Evolutionary conservation across 306 rosid genomes (phyloP).

Genomic region (Abrus pulchellus): DNA sequence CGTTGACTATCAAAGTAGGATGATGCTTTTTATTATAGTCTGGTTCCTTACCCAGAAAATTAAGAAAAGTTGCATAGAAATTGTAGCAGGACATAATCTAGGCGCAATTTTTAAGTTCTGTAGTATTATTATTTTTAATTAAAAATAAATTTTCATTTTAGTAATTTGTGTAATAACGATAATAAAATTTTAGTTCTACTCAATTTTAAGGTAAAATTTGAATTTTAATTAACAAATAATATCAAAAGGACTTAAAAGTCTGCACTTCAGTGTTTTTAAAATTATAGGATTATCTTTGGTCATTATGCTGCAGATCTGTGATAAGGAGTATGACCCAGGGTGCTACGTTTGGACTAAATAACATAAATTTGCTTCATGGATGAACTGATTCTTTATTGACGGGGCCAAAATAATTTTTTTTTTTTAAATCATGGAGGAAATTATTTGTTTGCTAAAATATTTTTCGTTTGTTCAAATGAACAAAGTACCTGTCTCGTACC

Average conservation of each 20-base stretch:
- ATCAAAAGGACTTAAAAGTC: no score
- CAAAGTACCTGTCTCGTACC: neutral
- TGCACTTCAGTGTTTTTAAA: no score
- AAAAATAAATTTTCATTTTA: no score
- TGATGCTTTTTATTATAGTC: neutral
- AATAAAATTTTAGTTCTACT: no score
- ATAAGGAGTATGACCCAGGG: neutral
- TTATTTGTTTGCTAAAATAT: neutral
- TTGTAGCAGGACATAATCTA: no score
- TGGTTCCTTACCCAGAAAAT: neutral
- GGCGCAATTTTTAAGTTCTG: no score
- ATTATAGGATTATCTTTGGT: neutral
- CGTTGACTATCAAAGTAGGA: neutral
- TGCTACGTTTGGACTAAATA: neutral
- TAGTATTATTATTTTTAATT: no score
- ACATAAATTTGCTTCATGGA: neutral
- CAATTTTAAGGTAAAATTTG: no score
- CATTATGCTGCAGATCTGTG: neutral
- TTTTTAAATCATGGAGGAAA: neutral
- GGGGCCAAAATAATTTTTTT: neutral
- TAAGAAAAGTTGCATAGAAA: neutral
- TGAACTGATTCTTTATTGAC: neutral
- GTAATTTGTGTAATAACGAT: no score
- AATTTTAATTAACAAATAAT: no score
- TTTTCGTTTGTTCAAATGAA: neutral